phyloP scores from a whole-genome alignment of 805 yeast species.

The Cyberlindnera suaveolens region DNA sequence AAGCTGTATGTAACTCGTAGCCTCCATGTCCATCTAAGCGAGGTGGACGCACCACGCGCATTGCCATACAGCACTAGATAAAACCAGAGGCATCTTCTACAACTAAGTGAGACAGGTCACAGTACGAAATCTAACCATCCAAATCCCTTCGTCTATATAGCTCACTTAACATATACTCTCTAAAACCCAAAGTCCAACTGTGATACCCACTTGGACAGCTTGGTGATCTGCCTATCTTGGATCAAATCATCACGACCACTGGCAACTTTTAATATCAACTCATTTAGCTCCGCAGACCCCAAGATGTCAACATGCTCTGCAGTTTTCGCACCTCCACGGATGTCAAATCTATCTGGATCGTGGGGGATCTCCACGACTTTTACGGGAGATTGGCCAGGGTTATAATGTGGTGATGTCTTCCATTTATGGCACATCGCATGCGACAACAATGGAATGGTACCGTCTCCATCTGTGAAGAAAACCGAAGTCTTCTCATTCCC shows the following conservation, averaged over 20 bases:
- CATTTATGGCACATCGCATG: conserved; percentile 91
- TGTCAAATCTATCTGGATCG: conserved; percentile 90
- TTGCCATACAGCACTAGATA: no score
- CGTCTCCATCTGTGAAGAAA: conserved; percentile 87
- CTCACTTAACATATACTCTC: neutral
- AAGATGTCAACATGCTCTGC: conserved; percentile 97
- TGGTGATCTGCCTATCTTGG: conserved; percentile 50
- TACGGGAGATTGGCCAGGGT: conserved; percentile 72
- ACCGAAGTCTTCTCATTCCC: conserved; percentile 57
- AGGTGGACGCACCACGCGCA: no score
- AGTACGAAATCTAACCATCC: neutral
- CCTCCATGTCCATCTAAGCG: no score
- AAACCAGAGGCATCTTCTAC: no score
- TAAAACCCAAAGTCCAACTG: conserved; percentile 19
- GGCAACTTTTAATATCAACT: conserved; percentile 74
- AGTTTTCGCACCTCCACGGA: conserved; percentile 94
- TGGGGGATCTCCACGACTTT: conserved; percentile 87
- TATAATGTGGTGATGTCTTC: conserved; percentile 65
- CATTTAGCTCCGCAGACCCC: conserved; percentile 90
- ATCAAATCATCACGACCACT: conserved; percentile 72
- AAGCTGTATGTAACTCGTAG: no score
- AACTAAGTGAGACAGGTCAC: no score
- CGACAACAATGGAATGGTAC: conserved; percentile 82
- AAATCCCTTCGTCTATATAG: neutral
- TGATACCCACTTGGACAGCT: conserved; percentile 54